phyloP scores from a whole-genome alignment of 2,329 filamentous ascomycete genomes.

The Paracoccidioides brasiliensis region DNA sequence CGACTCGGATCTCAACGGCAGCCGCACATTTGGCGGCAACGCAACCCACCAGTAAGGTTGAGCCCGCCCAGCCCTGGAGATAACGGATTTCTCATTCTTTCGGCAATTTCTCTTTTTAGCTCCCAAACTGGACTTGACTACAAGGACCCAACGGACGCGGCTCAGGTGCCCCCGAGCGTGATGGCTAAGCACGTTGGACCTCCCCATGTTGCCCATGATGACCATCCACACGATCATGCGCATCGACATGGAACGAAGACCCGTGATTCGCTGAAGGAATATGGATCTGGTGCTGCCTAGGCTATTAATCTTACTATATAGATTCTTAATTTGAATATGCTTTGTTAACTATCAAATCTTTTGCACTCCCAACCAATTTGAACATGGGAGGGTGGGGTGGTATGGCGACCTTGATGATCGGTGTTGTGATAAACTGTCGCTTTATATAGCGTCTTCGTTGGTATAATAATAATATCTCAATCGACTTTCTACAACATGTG shows the following conservation, averaged over 20 bases:
- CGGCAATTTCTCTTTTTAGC: not conserved
- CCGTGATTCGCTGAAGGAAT: not conserved
- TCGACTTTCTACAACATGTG: no score
- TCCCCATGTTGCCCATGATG: slow-evolving; percentile 35
- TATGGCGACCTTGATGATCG: no score
- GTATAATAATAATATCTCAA: no score
- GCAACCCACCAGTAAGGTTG: slow-evolving; percentile 3
- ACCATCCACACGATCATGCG: slow-evolving; percentile 32
- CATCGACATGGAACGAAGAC: slow-evolving; percentile 33
- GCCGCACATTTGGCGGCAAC: slow-evolving; percentile 1
- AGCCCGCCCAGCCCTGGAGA: not conserved
- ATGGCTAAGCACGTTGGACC: slow-evolving; percentile 37
- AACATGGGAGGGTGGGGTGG: not conserved
- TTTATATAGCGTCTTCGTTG: no score
- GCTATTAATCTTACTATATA: not conserved
- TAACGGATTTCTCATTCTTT: not conserved
- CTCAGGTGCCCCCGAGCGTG: slow-evolving; percentile 46
- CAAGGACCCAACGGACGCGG: slow-evolving; percentile 42
- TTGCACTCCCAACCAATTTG: not conserved
- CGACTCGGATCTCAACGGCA: slow-evolving; percentile 2
- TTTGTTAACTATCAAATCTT: not conserved
- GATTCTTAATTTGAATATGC: not conserved
- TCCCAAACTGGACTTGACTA: slow-evolving; percentile 1
- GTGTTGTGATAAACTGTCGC: no score
- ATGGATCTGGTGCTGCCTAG: not conserved